These are phyloP conservation scores for Sporisorium exsertum DNA, from an alignment of 1,284 basidiomycete species.

Conservation along the genomic window DNA sequence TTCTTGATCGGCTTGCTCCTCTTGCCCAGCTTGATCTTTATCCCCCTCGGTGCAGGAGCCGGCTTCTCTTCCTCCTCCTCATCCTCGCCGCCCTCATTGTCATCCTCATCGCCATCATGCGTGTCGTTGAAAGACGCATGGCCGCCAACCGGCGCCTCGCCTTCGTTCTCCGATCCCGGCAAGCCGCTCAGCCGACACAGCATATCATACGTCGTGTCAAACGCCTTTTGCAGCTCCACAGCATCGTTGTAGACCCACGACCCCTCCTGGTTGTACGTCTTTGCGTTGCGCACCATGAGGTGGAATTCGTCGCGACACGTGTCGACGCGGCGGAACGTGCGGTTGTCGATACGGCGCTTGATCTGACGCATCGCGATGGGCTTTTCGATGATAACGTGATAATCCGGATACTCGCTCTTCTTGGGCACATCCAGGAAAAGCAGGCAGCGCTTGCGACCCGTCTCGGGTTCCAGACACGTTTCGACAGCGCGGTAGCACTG, in stretches of 20 bases:
- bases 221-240: slow-evolving; percentile 63
- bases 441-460: slow-evolving; percentile 59
- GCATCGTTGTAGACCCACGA: slow-evolving; percentile 95
- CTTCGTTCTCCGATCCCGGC: slow-evolving; percentile 55
- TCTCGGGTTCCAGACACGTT: slow-evolving; percentile 79
- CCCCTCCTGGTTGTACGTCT: slow-evolving; percentile 74
- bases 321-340: slow-evolving; percentile 81
- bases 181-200: slow-evolving; percentile 51
- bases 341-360: slow-evolving; percentile 81
- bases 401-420: slow-evolving; percentile 86
- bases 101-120: slow-evolving; percentile 21
- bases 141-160: slow-evolving; percentile 17
- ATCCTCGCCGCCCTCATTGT: slow-evolving; percentile 17
- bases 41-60: slow-evolving; percentile 22
- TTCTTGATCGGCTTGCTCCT: slow-evolving; percentile 24
- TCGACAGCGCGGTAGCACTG: slow-evolving; percentile 84
- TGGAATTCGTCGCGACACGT: slow-evolving; percentile 83
- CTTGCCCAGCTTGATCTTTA: slow-evolving; percentile 55
- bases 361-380: slow-evolving; percentile 91
- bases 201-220: slow-evolving; percentile 61
- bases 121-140: slow-evolving; percentile 14
- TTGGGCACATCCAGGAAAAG: slow-evolving; percentile 70
- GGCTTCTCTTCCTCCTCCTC: slow-evolving; percentile 46
- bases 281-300: slow-evolving; percentile 92
- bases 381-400: slow-evolving; percentile 74